Evolutionary conservation across 2,329 filamentous ascomycete species (phyloP).

Genomic region (Alternaria arbusti): DNA sequence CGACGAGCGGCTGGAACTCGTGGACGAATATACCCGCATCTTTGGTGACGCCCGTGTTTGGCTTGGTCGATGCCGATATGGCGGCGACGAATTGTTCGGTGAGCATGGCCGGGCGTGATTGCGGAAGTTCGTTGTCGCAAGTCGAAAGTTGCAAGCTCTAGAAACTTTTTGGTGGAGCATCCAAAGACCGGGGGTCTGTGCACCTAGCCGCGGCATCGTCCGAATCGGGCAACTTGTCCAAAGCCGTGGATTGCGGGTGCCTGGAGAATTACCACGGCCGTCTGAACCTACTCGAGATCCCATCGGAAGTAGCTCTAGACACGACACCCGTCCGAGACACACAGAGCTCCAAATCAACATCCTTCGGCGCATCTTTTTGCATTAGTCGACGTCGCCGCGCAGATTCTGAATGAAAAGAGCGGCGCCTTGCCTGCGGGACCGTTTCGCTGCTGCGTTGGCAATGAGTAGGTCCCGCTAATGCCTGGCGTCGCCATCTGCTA

Average conservation of each 20-base stretch:
- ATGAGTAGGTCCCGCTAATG: not conserved
- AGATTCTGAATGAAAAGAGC: not conserved
- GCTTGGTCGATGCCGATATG: slow-evolving; percentile 52
- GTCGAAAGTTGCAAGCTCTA: slow-evolving; percentile 11
- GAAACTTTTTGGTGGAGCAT: slow-evolving; percentile 20
- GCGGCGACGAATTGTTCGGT: slow-evolving; percentile 58
- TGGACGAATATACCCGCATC: slow-evolving; percentile 89
- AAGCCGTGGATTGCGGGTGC: not conserved
- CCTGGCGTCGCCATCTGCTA: not conserved
- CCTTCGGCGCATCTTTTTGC: not conserved
- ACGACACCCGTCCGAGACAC: not conserved
- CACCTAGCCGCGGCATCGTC: slow-evolving; percentile 5
- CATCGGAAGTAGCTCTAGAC: not conserved
- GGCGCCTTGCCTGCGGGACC: not conserved
- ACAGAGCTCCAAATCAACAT: not conserved
- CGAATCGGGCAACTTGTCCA: not conserved
- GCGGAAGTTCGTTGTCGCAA: slow-evolving; percentile 3
- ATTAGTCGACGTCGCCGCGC: not conserved
- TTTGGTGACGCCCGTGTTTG: slow-evolving; percentile 62
- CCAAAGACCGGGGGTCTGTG: not conserved
- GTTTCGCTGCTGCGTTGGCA: not conserved
- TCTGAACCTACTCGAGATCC: not conserved
- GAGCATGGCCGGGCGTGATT: slow-evolving; percentile 50
- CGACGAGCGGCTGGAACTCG: slow-evolving; percentile 76
- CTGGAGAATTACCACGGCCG: not conserved